Base-by-base conservation (phyloP, 805 yeast species). In the Candida montana region DNA sequence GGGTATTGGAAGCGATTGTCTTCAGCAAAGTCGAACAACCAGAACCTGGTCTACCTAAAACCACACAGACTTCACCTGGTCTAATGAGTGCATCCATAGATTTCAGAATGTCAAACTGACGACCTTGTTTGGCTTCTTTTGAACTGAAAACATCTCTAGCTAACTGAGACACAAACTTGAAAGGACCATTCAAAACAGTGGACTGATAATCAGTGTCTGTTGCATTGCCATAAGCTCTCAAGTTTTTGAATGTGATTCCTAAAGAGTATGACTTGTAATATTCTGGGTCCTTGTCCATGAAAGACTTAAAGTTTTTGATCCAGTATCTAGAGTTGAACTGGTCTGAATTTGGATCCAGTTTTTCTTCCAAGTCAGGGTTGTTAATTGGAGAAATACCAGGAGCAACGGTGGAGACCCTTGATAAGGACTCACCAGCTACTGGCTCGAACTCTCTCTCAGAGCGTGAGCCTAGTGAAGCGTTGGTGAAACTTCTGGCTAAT, bases 11-110 rank as follows among this genome's bases (percentile, higher is more conserved):
- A 30, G 81, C 65, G 29, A 80, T 66, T 6, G 83, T 72, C 51
- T 80, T 80, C 52, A 81, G 64, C 38, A 81, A 63, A 0, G 88
- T 80, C 3, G 87, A 73, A 58, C 88, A 81, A 49, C 89, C 88
- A n/a, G 87, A 77, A 53, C 88, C 88, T 1, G 88, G 88, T 61
- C 84, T 72, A 37, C 89, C 89, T 41, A 81, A 62, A n/a, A 81
- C 88, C 37, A 82, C 83, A 8, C 82, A 72, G 35, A 82, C 64
- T 45, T 79, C 81, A 37, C 88, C 87, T 3, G 84, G 79, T 39
- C 63, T 64, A 42, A 79, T 65, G 3, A 74, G 40, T 13, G 81
- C 87, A 53, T 80, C 85, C 83, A 79, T 79, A 28, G 82, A 72
- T 54, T 79, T 79, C 59, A 71, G 67, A 50, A 66, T 74, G 49